A percentile compares a stretch with the other conserved stretches of the same genome.
These are phyloP conservation scores for Ustilago lituana DNA, from an alignment of 1,284 basidiomycete genomes.

Conservation along the genomic window DNA sequence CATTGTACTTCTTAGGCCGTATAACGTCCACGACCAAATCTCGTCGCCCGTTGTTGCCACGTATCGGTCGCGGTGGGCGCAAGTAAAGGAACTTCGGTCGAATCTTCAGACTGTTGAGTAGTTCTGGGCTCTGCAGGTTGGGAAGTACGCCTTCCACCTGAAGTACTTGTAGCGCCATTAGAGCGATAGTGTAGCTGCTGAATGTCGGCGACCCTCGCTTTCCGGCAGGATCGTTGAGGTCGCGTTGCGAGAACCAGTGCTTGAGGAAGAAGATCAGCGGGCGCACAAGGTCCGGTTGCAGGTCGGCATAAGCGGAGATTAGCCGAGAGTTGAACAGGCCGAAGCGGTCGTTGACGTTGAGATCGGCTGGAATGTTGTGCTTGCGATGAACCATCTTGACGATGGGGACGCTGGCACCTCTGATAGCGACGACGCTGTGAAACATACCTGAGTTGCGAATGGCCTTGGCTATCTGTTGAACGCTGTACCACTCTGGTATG, in stretches of 20 bases:
- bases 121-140: constrained; percentile 62
- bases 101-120: constrained; percentile 47
- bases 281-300: constrained; percentile 48
- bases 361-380: constrained; percentile 43
- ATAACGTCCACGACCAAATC: not conserved
- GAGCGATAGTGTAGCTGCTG: constrained; percentile 58
- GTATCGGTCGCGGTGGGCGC: constrained; percentile 23
- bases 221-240: constrained; percentile 57
- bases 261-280: constrained; percentile 60
- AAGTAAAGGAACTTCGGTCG: constrained; percentile 44
- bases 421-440: constrained; percentile 31
- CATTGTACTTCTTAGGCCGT: constrained; percentile 30
- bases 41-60: constrained; percentile 13
- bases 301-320: constrained; percentile 51
- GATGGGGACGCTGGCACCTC: constrained; percentile 51
- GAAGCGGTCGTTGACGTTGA: constrained; percentile 63
- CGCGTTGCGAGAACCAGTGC: constrained; percentile 48
- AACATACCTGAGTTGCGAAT: constrained; percentile 23
- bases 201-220: constrained; percentile 42
- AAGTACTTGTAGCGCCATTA: constrained; percentile 64
- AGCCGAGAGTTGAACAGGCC: constrained; percentile 54
- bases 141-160: constrained; percentile 62
- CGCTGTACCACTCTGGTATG: constrained; percentile 51
- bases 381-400: constrained; percentile 53
- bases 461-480: constrained; percentile 28